phyloP scores from a whole-genome alignment of 78 protist species.

The Dictyostelium discoideum region DNA sequence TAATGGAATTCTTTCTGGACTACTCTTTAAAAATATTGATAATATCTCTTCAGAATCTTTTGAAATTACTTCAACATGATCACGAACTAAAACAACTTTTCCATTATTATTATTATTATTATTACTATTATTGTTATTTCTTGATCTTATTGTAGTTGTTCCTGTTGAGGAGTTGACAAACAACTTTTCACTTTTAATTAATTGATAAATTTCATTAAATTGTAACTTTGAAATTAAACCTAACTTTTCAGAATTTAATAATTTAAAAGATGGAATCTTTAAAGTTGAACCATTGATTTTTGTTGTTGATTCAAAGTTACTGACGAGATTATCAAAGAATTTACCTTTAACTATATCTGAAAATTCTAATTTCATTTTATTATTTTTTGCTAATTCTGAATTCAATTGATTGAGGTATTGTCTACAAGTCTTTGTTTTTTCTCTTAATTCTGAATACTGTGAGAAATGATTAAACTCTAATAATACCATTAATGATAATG shows the following conservation, averaged over 20 bases:
- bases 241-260: not conserved
- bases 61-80: constrained; percentile 1
- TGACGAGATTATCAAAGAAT: not conserved
- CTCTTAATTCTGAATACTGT: not conserved
- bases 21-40: not conserved
- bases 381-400: not conserved
- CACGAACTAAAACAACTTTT: not conserved
- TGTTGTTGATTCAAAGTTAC: not conserved
- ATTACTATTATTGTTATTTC: not conserved
- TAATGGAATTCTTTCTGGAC: not conserved
- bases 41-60: not conserved
- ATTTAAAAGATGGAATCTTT: not conserved
- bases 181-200: not conserved
- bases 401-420: not conserved
- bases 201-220: not conserved
- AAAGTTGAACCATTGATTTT: not conserved
- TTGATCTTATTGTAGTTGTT: not conserved
- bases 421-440: not conserved
- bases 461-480: not conserved
- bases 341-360: not conserved
- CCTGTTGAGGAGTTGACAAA: not conserved
- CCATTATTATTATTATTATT: not conserved
- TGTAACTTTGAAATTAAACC: not conserved
- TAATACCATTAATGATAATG: not conserved
- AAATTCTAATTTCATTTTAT: not conserved